Conservation (phyloP, 2,329 filamentous ascomycete species). For the Stemphylium lycopersici region DNA sequence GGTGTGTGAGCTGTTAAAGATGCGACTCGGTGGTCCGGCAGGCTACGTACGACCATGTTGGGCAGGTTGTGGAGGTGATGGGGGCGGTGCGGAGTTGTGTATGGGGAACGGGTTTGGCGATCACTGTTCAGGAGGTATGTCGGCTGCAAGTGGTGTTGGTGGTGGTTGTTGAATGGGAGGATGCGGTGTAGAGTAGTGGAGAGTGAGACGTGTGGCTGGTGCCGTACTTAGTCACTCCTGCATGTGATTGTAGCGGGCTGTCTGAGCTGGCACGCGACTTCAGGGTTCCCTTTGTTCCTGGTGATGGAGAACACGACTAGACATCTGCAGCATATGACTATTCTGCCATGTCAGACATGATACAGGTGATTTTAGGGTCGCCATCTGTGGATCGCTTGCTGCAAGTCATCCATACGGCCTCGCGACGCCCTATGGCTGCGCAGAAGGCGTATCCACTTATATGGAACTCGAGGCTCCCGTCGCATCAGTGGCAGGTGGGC, state of each 20-base stretch:
- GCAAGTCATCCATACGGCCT: neutral
- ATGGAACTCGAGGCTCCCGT: slow-evolving; percentile 7
- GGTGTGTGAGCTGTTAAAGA: slow-evolving; percentile 61
- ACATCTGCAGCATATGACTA: neutral
- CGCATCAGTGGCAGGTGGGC: neutral
- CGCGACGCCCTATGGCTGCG: neutral
- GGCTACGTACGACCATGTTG: slow-evolving; percentile 49
- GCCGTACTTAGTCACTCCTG: slow-evolving; percentile 24
- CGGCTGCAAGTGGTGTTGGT: slow-evolving; percentile 14
- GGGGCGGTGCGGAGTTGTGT: slow-evolving; percentile 4
- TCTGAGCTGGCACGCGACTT: slow-evolving; percentile 13
- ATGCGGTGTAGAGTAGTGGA: slow-evolving; percentile 26
- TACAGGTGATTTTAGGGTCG: neutral
- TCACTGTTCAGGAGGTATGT: neutral
- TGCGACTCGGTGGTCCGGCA: slow-evolving; percentile 25
- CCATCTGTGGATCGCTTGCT: neutral
- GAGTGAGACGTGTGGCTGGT: slow-evolving; percentile 31
- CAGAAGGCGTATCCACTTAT: slow-evolving; percentile 3
- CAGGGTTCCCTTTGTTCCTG: slow-evolving; percentile 10
- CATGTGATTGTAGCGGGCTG: slow-evolving; percentile 30
- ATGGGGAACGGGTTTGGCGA: slow-evolving; percentile 12
- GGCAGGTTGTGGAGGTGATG: slow-evolving; percentile 9
- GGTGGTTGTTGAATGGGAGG: slow-evolving; percentile 19
- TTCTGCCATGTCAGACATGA: neutral
- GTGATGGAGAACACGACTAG: neutral